Evolutionary conservation across 805 yeast species (phyloP).

Genomic region (Yamadazyma philogaea): DNA sequence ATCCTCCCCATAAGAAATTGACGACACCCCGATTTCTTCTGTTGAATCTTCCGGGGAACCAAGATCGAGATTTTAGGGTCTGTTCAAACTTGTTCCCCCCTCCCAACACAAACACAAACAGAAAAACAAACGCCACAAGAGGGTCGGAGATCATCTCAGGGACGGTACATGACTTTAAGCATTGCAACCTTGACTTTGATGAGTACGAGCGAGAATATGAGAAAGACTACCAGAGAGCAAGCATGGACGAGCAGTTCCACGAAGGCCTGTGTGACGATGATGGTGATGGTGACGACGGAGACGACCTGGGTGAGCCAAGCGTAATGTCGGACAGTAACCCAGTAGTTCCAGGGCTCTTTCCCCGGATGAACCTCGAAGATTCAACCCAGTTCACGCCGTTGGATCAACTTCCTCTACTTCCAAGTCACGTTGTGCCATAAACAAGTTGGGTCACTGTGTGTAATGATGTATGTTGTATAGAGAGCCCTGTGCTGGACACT

Average conservation of each 20-base stretch:
- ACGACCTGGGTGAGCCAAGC: slow-evolving; percentile 3
- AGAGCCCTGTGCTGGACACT: not conserved
- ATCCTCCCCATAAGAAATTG: slow-evolving; percentile 5
- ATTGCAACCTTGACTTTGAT: not conserved
- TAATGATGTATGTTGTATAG: not conserved
- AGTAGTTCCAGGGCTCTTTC: slow-evolving; percentile 37
- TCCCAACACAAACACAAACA: too few species aligned
- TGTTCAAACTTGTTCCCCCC: too few species aligned
- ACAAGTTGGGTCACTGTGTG: not conserved
- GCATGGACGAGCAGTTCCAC: too few species aligned
- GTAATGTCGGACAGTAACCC: slow-evolving; percentile 18
- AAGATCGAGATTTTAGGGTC: too few species aligned
- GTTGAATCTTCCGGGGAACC: not conserved
- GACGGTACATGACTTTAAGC: not conserved
- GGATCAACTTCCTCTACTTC: slow-evolving; percentile 27
- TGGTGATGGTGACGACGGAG: not conserved
- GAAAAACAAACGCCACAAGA: too few species aligned
- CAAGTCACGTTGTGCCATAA: slow-evolving; percentile 21
- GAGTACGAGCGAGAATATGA: not conserved
- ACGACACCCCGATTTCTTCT: not conserved
- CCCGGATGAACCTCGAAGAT: slow-evolving; percentile 27
- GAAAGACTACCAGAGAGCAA: too few species aligned
- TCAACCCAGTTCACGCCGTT: slow-evolving; percentile 23
- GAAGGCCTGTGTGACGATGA: not conserved
- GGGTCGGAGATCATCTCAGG: too few species aligned